These are phyloP conservation scores for Nectriaceae sp. DNA, from an alignment of 2,329 filamentous ascomycete genomes.

Conservation along the genomic window DNA sequence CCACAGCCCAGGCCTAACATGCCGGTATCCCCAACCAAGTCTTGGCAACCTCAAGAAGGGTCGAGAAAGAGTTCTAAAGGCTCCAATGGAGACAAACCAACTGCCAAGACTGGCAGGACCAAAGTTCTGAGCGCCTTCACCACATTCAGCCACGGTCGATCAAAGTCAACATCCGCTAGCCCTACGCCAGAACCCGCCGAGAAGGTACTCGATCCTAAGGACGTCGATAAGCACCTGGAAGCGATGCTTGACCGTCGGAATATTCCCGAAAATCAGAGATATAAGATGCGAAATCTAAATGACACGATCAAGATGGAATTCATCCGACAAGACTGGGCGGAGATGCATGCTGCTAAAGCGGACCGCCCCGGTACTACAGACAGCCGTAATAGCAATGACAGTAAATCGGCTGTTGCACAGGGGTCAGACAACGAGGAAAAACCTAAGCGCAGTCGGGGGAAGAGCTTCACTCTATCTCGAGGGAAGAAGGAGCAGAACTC, in stretches of 20 bases:
- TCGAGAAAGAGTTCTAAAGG: constrained; percentile 29
- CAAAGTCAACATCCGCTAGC: constrained; percentile 36
- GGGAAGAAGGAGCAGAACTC: constrained; percentile 64
- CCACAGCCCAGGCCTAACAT: constrained; percentile 23
- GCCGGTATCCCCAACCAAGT: constrained; percentile 23
- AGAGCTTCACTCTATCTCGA: constrained; percentile 76
- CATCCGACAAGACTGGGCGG: constrained; percentile 83
- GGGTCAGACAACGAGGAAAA: constrained; percentile 49
- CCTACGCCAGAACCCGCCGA: constrained; percentile 48
- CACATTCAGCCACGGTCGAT: constrained; percentile 39
- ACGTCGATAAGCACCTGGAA: constrained; percentile 60
- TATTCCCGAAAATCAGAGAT: constrained; percentile 89
- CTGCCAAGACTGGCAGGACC: constrained; percentile 43
- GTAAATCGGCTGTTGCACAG: constrained; percentile 36
- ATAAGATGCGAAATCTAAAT: constrained; percentile 90
- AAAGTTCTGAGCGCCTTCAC: constrained; percentile 42
- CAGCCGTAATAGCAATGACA: constrained; percentile 40
- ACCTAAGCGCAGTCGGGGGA: constrained; percentile 49
- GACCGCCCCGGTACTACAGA: constrained; percentile 47
- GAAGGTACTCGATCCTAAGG: constrained; percentile 49
- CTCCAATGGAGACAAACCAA: constrained; percentile 26
- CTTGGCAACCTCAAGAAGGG: constrained; percentile 19
- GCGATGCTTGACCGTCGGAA: constrained; percentile 80
- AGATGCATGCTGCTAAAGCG: constrained; percentile 56
- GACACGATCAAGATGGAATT: constrained; percentile 94